Conservation (phyloP, 2,329 filamentous ascomycete species). For the Nannizziopsis arthrosporioides region DNA sequence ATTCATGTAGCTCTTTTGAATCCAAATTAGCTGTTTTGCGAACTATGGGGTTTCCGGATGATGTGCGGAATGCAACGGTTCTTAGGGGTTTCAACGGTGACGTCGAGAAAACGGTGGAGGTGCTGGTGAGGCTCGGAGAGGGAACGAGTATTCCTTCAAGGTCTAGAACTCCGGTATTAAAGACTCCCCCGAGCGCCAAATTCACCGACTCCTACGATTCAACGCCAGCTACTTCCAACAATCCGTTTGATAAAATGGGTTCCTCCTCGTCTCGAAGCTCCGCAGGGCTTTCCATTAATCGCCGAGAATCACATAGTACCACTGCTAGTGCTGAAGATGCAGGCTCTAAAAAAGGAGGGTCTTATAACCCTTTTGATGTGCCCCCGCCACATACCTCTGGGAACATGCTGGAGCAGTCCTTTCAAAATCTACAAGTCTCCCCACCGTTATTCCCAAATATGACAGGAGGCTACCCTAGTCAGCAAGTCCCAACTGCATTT, state of each 20-base stretch:
- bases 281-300: constrained; percentile 16
- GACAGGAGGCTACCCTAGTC: constrained; percentile 50
- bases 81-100: constrained; percentile 76
- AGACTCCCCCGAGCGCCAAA: constrained; percentile 17
- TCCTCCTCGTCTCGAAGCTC: constrained; percentile 23
- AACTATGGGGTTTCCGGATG: constrained; percentile 87
- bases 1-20: constrained; percentile 45
- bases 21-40: constrained; percentile 63
- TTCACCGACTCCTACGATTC: constrained; percentile 14
- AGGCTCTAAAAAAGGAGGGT: constrained; percentile 18
- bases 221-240: constrained; percentile 38
- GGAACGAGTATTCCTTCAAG: constrained; percentile 41
- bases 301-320: constrained; percentile 23
- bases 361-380: constrained; percentile 60
- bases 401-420: constrained; percentile 51
- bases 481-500: constrained; percentile 32
- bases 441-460: constrained; percentile 63
- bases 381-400: constrained; percentile 25
- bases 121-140: constrained; percentile 71
- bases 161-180: constrained; percentile 43
- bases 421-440: constrained; percentile 63
- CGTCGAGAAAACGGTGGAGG: constrained; percentile 73
- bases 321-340: constrained; percentile 19
- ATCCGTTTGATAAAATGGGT: constrained; percentile 53
- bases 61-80: constrained; percentile 66